Base-by-base conservation (phyloP, 1,284 basidiomycete species). In the Trichosporon ovoides region DNA sequence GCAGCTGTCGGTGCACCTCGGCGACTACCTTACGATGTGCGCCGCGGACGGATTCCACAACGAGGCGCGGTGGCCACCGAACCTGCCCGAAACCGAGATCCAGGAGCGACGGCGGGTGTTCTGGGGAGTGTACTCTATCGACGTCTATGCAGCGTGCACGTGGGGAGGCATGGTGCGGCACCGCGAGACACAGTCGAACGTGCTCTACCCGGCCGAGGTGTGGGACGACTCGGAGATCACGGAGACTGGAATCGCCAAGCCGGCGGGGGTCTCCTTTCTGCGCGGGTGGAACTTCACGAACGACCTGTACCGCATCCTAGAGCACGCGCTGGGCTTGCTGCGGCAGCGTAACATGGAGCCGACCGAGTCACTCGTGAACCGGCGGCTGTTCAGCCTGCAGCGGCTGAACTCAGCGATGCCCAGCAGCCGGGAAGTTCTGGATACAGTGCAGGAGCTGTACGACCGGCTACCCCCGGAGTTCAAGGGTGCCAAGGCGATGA, bases 81-180 rank as follows among this genome's bases (percentile, higher is more conserved):
- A 61, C 13, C 57, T 76, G 19, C 63, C 60, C 10, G 64, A 68
- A 49, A 66, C 67, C 4, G 70, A 76, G 34, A 57, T 69, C 10
- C 68, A 77, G 57, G 75, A 77, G 54, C 54, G 75, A 24, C 46
- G 75, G 6, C 55, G 74, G 52, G 52, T 75, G 74, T 77, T 72
- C 57, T 77, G 75, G 75, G 64, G 66, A 7, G 67, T 64, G 1
- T 77, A 77, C 62, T 70, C 72, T 16, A 56, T 70, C 13, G 73
- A 75, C 58, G 65, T 77, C 12, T 77, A 76, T 57, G 38, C 66
- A 2, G 65, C 75, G 0, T 67, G 70, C 9, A 74, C 72, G 0
- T 77, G 68, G 65, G 72, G 73, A 9, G 67, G 68, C 2, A 65
- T 72, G 5, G 64, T 70, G 2, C 67, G 68, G 4, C 72, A 74